phyloP scores from a whole-genome alignment of 257 asterid species.

The Penstemon newberryi region DNA sequence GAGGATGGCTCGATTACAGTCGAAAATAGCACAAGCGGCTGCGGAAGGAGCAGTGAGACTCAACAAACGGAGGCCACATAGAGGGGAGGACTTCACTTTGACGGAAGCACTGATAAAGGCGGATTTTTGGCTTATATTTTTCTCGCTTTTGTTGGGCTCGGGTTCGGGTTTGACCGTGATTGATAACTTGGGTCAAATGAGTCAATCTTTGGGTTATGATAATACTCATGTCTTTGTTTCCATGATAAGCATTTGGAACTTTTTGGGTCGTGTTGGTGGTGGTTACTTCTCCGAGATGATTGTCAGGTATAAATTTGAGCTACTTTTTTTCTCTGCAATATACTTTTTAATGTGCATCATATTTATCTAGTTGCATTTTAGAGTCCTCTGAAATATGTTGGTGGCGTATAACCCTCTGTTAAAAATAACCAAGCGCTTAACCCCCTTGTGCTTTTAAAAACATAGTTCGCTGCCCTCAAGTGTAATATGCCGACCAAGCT shows the following conservation, averaged over 20 bases:
- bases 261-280: constrained; percentile 65
- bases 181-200: constrained; percentile 67
- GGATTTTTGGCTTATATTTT: constrained; percentile 61
- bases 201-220: constrained; percentile 56
- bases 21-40: constrained; percentile 56
- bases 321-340: not conserved
- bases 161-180: constrained; percentile 70
- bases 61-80: constrained; percentile 52
- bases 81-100: constrained; percentile 66
- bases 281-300: constrained; percentile 65
- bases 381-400: no score
- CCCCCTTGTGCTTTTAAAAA: no score
- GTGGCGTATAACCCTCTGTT: no score
- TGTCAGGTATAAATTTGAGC: constrained; percentile 43
- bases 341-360: not conserved
- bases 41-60: constrained; percentile 68
- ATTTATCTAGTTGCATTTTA: no score
- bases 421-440: no score
- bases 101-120: constrained; percentile 60
- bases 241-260: constrained; percentile 68
- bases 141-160: constrained; percentile 60
- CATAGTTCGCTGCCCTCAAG: no score
- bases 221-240: constrained; percentile 56
- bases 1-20: constrained; percentile 50
- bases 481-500: no score